Conservation (phyloP, 164 flowering plant genomes). For the Cinnamomum chago region DNA sequence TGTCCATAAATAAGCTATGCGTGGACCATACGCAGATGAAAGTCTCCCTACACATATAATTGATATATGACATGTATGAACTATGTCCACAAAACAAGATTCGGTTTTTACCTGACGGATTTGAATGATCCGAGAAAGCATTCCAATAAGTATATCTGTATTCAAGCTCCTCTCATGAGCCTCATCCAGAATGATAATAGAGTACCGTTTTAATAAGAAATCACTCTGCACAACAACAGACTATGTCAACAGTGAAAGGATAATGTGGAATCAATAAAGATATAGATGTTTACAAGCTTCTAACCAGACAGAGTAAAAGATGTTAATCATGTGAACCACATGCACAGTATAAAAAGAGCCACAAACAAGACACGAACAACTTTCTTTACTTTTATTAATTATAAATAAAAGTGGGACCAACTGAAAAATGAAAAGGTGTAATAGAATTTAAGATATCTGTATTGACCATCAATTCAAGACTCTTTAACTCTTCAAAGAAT, state of each 20-base stretch:
- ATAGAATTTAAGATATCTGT: neutral
- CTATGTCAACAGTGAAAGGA: neutral
- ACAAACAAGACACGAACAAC: neutral
- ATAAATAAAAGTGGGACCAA: too few species aligned
- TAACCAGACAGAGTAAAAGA: neutral
- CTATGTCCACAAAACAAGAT: too few species aligned
- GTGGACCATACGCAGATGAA: too few species aligned
- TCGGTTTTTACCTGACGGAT: constrained; percentile 56
- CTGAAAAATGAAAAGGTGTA: neutral
- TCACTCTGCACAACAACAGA: constrained; percentile 58
- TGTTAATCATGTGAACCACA: neutral
- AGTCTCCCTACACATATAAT: too few species aligned
- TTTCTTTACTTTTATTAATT: too few species aligned
- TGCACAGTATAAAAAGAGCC: neutral
- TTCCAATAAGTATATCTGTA: constrained; percentile 94
- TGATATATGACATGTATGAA: too few species aligned
- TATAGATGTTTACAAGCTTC: neutral
- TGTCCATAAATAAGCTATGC: too few species aligned
- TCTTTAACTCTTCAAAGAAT: neutral
- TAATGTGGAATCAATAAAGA: neutral
- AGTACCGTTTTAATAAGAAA: constrained; percentile 68
- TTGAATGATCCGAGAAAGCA: constrained; percentile 76
- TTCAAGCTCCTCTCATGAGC: constrained; percentile 98
- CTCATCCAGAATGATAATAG: constrained; percentile 86
- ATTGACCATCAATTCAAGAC: neutral